Evolutionary conservation across 2,329 filamentous ascomycete species (phyloP), one percentile per base, ranked within the genome.

Genomic region (Dothiorella sarmentorum): DNA sequence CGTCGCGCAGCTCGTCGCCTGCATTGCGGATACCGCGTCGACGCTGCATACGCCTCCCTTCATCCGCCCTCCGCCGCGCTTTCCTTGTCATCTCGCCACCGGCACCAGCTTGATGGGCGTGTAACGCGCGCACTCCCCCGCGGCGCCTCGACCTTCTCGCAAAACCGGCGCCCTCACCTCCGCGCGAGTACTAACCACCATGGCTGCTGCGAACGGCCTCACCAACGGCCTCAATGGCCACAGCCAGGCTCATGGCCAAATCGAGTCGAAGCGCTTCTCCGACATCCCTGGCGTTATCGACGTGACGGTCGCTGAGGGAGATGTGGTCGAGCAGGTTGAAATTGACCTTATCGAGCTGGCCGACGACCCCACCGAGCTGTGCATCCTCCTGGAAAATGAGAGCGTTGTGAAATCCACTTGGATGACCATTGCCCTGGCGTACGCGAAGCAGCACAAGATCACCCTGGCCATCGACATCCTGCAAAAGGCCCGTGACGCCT

Each of bases 351-450:
- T 92, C 70, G 90, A 93, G 64, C 85, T 97, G 37, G 85, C 92
- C 61, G 94, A 97, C 72, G 94, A 97, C 70, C 90, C 91, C 18
- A 96, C 90, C 45, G 94, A 99, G 77, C 83, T 99, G 4, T 99
- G 94, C 73, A 94, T 90, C 27, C 82, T 99, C 52, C 85, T 99
- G 63, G 93, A 99, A 76, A 96, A 94, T 69, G 95, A 99, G 74
- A 86, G 88, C 68, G 92, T 91, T 15, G 88, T 90, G 35, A 91
- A 93, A 68, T 90, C 87, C 55, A 95, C 95, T 66, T 99, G 95
- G 95, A 93, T 99, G 81, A 93, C 91, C n/a, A 94, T 97, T 64
- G 90, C 95, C 40, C 82, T 97, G 60, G 93, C 93, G 47, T 99
- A 99, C 70, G 93, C 94, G 38, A 99, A 97, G 77, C 91, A 96